Percentiles rank a stretch among this genome's conserved stretches.
These are phyloP conservation scores for Kluyveromyces lactis DNA, from an alignment of 805 yeast genomes.

Conservation along the genomic window DNA sequence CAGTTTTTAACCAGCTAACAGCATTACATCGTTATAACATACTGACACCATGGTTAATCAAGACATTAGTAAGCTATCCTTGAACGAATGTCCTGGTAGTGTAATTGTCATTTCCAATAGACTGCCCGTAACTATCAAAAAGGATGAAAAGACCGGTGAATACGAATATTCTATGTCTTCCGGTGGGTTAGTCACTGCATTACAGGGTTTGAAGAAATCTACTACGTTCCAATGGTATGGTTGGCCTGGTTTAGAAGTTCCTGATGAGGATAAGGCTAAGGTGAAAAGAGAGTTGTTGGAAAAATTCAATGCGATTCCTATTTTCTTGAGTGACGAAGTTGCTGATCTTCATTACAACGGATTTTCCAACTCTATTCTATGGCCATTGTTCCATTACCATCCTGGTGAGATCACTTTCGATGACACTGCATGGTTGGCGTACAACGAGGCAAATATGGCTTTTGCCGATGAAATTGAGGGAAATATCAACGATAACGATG, in stretches of 20 bases:
- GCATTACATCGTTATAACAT: too few species aligned
- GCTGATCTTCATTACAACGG: slow-evolving; percentile 97
- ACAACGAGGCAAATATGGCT: slow-evolving; percentile 79
- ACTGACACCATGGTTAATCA: background rate
- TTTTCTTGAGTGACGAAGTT: slow-evolving; percentile 76
- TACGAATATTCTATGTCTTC: slow-evolving; percentile 89
- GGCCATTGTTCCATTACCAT: slow-evolving; percentile 98
- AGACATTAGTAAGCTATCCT: background rate
- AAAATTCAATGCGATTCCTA: slow-evolving; percentile 84
- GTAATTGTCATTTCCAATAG: slow-evolving; percentile 91
- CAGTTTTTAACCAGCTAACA: too few species aligned
- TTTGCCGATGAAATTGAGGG: slow-evolving; percentile 71
- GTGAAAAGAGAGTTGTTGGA: slow-evolving; percentile 64
- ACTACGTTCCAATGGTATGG: slow-evolving; percentile 95
- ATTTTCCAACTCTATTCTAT: slow-evolving; percentile 83
- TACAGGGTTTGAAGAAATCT: slow-evolving; percentile 79
- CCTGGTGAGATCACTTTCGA: slow-evolving; percentile 99
- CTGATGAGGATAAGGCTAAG: slow-evolving; percentile 58
- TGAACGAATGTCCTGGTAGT: slow-evolving; percentile 38
- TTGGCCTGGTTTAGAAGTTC: slow-evolving; percentile 93
- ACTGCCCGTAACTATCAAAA: slow-evolving; percentile 84
- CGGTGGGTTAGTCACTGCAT: slow-evolving; percentile 94
- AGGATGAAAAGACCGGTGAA: slow-evolving; percentile 45
- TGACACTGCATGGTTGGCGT: slow-evolving; percentile 96
- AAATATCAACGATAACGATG: slow-evolving; percentile 69